Percentiles rank a stretch among this genome's conserved stretches.
phyloP scores from a whole-genome alignment of 805 yeast genomes.

The Zygosaccharomyces lentus region DNA sequence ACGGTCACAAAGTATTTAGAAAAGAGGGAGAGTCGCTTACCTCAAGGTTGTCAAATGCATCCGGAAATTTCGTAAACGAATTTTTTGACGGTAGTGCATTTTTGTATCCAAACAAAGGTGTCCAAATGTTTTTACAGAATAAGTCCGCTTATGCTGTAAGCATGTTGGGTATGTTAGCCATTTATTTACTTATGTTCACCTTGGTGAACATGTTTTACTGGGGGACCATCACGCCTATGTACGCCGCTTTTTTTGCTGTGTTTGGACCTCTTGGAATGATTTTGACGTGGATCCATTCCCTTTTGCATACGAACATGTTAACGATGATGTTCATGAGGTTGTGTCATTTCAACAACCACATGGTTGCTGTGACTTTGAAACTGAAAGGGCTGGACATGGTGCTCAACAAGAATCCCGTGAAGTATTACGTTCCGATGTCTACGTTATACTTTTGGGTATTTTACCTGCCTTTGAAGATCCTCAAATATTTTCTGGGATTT shows the following conservation, averaged over 20 bases:
- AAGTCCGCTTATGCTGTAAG: slow-evolving; percentile 15
- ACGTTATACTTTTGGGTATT: slow-evolving; percentile 30
- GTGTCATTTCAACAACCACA: slow-evolving; percentile 21
- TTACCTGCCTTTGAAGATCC: slow-evolving; percentile 27
- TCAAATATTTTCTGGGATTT: slow-evolving; percentile 21
- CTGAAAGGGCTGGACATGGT: slow-evolving; percentile 12
- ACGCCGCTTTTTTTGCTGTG: slow-evolving; percentile 25
- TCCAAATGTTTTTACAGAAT: slow-evolving; percentile 17
- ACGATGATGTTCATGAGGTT: slow-evolving; percentile 33
- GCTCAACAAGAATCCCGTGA: slow-evolving; percentile 21
- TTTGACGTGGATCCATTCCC: slow-evolving; percentile 28
- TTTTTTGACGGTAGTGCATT: slow-evolving; percentile 23
- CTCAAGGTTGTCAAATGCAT: slow-evolving; percentile 10
- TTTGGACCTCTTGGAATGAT: slow-evolving; percentile 32
- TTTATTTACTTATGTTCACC: slow-evolving; percentile 21
- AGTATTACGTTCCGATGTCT: slow-evolving; percentile 28
- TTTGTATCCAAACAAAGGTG: slow-evolving; percentile 26
- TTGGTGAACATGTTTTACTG: slow-evolving; percentile 25
- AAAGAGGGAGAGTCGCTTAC: slow-evolving; percentile 13
- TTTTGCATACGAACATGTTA: slow-evolving; percentile 30
- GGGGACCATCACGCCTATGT: slow-evolving; percentile 32
- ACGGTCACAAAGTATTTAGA: slow-evolving; percentile 15
- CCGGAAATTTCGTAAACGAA: slow-evolving; percentile 24
- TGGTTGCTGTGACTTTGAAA: slow-evolving; percentile 17
- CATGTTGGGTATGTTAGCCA: slow-evolving; percentile 10